Evolutionary conservation across 2,329 filamentous ascomycete species (phyloP), one percentile per base, ranked within the genome.

Genomic region (Venturia effusa): DNA sequence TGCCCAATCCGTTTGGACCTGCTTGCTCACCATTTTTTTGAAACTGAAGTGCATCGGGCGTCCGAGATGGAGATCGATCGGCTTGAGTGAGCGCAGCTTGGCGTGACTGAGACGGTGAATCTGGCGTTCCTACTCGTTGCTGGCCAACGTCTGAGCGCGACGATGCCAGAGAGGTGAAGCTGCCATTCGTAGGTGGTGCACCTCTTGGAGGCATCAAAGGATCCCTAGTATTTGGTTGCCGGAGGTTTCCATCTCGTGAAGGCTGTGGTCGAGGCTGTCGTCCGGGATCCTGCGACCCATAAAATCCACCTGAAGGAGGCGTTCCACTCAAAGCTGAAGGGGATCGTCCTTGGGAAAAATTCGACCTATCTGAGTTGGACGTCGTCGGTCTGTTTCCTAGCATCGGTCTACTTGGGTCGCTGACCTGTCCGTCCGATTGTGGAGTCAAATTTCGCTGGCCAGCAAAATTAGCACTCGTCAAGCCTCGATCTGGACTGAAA

Each of bases 131-230:
- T 19, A 68, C 67, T 40, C 69, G 59, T 24, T 67, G 59, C 30
- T 61, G 61, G 19, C 62, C 66, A 55, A 77, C 68, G 45, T 77
- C 76, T 4, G 74, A 73, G 27, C 51, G 51, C 19, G 51, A 69
- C 1, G 76, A 76, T 15, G 75, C 74, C 61, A 77, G 72, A 4
- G 76, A 75, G 7, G 74, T 77, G 61, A 76, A 67, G 39, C 75
- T 72, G 61, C 74, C 68, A 30, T 75, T 69, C 60, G 70, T 70
- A 45, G 72, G 69, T 30, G 22, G 61, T 27, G 63, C 63, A 61
- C 67, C 67, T 64, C 63, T 55, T n/a, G 61, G 32, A 19, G 61
- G 61, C 60, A 61, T 64, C 15, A 64, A 34, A 34, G 62, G 66
- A 37, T 64, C 62, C 7, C 71, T 69, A 62, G 72, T 67, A 10